phyloP scores from a whole-genome alignment of 352 stramenopile genomes.

The Phytophthora boehmeriae region DNA sequence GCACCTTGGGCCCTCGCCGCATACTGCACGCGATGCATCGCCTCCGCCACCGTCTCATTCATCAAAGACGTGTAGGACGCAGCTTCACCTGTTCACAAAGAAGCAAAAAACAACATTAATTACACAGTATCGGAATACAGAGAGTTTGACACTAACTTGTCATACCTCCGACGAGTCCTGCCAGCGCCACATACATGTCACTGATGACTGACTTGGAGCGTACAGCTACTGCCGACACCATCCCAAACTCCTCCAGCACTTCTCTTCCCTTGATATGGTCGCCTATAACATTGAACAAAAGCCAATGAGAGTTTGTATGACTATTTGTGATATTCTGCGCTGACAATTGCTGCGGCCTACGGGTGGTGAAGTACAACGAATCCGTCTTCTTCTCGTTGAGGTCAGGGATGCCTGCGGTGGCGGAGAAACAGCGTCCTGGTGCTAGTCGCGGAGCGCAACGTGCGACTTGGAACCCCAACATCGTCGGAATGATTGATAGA shows the following conservation, averaged over 20 bases:
- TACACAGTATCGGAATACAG: too few species aligned
- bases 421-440: conserved; percentile 15
- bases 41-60: conserved; percentile 84
- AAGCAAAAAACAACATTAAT: neutral
- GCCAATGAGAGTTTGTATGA: neutral
- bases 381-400: conserved; percentile 9
- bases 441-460: conserved; percentile 15
- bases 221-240: conserved; percentile 77
- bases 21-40: conserved; percentile 78
- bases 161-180: conserved; percentile 68
- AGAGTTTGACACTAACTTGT: neutral
- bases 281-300: conserved; percentile 32
- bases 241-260: conserved; percentile 73
- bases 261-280: conserved; percentile 73
- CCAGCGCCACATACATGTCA: conserved; percentile 81
- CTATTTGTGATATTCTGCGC: neutral
- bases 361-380: conserved; percentile 74
- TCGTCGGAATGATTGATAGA: conserved; percentile 23
- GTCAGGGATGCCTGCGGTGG: conserved; percentile 4
- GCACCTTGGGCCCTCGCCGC: conserved; percentile 70
- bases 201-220: conserved; percentile 84
- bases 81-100: conserved; percentile 49
- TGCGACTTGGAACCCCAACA: conserved; percentile 23
- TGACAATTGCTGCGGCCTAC: conserved; percentile 33
- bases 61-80: conserved; percentile 80